Conservation (phyloP, 148 eudicot genomes). For the Limonium bicolor region DNA sequence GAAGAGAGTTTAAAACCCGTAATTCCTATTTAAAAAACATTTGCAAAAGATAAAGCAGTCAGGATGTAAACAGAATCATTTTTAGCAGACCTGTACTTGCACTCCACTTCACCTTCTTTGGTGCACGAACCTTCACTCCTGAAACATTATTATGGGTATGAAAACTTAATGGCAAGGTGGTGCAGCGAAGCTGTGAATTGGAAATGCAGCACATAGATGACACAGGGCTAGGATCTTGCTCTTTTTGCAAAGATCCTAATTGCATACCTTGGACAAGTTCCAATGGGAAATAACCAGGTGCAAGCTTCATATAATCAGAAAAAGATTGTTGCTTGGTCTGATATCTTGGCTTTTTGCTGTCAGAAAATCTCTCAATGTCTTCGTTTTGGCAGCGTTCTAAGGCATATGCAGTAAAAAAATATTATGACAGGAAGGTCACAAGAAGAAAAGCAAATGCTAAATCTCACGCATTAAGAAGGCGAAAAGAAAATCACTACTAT, state of each 20-base stretch:
- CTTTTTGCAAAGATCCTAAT: neutral
- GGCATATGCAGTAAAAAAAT: neutral
- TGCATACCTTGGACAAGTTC: conserved; percentile 1
- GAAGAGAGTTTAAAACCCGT: too few relatives aligned
- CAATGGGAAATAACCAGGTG: conserved; percentile 1
- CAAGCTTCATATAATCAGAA: conserved; percentile 4
- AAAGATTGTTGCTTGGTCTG: neutral
- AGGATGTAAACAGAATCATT: neutral
- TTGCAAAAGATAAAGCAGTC: neutral
- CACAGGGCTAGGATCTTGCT: too few relatives aligned
- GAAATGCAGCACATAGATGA: too few relatives aligned
- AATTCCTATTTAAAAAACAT: too few relatives aligned
- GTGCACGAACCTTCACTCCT: neutral
- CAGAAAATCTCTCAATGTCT: neutral
- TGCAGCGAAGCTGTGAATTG: too few relatives aligned
- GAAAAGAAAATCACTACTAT: neutral
- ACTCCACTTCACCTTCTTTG: conserved; percentile 3
- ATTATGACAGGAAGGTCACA: neutral
- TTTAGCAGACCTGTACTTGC: neutral
- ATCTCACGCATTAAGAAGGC: neutral
- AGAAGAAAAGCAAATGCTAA: neutral
- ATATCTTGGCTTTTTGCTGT: neutral
- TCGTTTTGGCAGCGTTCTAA: neutral
- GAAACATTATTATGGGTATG: neutral
- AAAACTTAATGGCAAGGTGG: too few relatives aligned